Conservation (phyloP, 2,329 filamentous ascomycete genomes). For the Nothomitra cinnamomea region DNA sequence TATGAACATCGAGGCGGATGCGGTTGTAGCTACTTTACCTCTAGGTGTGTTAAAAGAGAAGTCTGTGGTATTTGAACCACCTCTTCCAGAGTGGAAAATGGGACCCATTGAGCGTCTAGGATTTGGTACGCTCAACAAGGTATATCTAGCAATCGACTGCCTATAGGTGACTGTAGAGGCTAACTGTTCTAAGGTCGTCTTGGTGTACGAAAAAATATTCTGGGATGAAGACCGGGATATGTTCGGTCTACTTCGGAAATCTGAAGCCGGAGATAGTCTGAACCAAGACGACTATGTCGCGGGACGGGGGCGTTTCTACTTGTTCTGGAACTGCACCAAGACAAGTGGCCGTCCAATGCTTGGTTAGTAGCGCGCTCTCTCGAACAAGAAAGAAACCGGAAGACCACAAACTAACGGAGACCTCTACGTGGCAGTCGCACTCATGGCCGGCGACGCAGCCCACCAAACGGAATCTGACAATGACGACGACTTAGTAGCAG, state of each 20-base stretch:
- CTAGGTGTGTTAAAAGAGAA: constrained; percentile 81
- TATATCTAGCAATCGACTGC: constrained; percentile 10
- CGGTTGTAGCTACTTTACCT: constrained; percentile 77
- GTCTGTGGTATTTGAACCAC: constrained; percentile 69
- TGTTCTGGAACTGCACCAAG: constrained; percentile 93
- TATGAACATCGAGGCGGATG: constrained; percentile 62
- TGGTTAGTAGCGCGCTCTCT: neutral
- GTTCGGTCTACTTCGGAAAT: constrained; percentile 74
- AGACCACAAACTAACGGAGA: neutral
- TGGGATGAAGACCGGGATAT: constrained; percentile 87
- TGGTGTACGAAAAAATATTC: constrained; percentile 78
- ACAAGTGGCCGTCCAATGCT: constrained; percentile 59
- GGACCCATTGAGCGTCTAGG: constrained; percentile 70
- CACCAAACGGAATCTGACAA: constrained; percentile 66
- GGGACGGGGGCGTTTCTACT: constrained; percentile 79
- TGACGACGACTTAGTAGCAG: constrained; percentile 58
- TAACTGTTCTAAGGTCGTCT: constrained; percentile 36
- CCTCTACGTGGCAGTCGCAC: constrained; percentile 52
- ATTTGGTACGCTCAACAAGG: constrained; percentile 89
- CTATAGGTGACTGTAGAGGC: neutral
- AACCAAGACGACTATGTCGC: constrained; percentile 63
- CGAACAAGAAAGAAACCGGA: neutral
- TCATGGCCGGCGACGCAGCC: constrained; percentile 92
- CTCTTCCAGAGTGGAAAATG: constrained; percentile 73
- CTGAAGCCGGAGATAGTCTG: constrained; percentile 50